Percentiles rank a stretch among this genome's conserved stretches.
Evolutionary conservation across 2,329 filamentous ascomycete genomes (phyloP).

Genomic region (Cladosporium colombiae): DNA sequence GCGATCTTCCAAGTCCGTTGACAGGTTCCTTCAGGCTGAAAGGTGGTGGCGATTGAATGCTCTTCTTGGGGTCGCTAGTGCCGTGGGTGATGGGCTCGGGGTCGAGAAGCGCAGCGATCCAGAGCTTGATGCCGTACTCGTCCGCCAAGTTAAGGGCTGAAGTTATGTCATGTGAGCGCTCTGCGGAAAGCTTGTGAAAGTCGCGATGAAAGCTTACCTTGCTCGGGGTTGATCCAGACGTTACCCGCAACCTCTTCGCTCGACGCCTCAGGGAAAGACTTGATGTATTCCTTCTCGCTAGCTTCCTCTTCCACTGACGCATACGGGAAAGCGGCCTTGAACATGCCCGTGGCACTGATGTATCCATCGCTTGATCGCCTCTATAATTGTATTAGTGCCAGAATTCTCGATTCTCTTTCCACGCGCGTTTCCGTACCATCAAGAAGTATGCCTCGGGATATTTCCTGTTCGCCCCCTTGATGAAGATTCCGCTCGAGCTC

Average conservation of each 20-base stretch:
- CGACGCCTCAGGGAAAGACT: constrained; percentile 77
- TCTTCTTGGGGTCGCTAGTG: constrained; percentile 61
- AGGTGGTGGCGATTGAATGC: constrained; percentile 77
- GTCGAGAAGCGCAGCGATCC: constrained; percentile 92
- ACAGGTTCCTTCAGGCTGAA: constrained; percentile 52
- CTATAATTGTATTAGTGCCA: constrained; percentile 42
- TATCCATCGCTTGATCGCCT: constrained; percentile 82
- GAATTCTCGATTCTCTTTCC: constrained; percentile 9
- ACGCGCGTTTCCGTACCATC: constrained; percentile 61
- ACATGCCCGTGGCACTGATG: constrained; percentile 86
- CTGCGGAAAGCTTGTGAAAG: constrained; percentile 14
- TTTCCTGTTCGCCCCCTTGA: constrained; percentile 61
- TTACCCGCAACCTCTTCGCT: constrained; percentile 93
- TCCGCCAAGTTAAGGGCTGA: constrained; percentile 78
- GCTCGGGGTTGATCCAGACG: constrained; percentile 85
- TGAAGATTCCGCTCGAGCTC: constrained; percentile 85
- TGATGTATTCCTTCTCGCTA: constrained; percentile 78
- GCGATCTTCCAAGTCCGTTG: constrained; percentile 32
- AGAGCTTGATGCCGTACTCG: constrained; percentile 81
- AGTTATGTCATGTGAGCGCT: constrained; percentile 22
- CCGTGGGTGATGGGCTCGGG: constrained; percentile 73
- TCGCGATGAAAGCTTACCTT: constrained; percentile 51
- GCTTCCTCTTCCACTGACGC: constrained; percentile 68
- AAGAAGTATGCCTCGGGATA: constrained; percentile 91
- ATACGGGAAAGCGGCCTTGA: constrained; percentile 84